These are phyloP conservation scores for Salix koriyanagi DNA, from an alignment of 345 rosid genomes.

Conservation along the genomic window DNA sequence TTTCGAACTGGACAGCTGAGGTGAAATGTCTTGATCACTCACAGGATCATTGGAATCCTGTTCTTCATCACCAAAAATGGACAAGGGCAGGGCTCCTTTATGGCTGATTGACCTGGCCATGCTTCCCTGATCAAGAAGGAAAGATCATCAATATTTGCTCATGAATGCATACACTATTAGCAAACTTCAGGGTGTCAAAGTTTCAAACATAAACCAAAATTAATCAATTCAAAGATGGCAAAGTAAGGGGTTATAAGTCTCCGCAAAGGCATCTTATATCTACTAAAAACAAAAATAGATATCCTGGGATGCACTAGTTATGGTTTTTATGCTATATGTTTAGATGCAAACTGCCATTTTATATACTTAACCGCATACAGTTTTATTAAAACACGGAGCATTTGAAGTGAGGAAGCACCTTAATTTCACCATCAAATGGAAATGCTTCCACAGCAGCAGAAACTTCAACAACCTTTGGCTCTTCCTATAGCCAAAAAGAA, in stretches of 20 bases:
- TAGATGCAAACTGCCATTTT: not conserved
- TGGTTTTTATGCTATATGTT: not conserved
- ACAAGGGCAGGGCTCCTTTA: constrained; percentile 57
- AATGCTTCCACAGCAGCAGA: constrained; percentile 17
- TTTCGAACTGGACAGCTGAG: constrained; percentile 19
- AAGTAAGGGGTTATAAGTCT: not conserved
- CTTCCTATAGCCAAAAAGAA: constrained; percentile 17
- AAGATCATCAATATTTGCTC: not conserved
- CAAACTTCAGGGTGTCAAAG: not conserved
- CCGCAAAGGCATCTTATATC: not conserved
- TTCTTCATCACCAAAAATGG: constrained; percentile 59
- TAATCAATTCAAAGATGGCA: not conserved
- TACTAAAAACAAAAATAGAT: not conserved
- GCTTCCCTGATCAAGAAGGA: constrained; percentile 37
- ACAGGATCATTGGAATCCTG: constrained; percentile 38
- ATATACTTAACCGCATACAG: not conserved
- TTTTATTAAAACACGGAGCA: constrained; percentile 3
- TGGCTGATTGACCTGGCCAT: constrained; percentile 28
- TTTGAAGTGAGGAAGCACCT: constrained; percentile 18
- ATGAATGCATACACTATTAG: not conserved
- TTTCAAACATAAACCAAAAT: not conserved
- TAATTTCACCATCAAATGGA: constrained; percentile 12
- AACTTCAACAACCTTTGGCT: constrained; percentile 15
- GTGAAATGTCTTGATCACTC: constrained; percentile 35
- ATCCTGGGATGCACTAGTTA: not conserved